phyloP scores from a whole-genome alignment of 306 rosid genomes.

The Fragaria ananassa region DNA sequence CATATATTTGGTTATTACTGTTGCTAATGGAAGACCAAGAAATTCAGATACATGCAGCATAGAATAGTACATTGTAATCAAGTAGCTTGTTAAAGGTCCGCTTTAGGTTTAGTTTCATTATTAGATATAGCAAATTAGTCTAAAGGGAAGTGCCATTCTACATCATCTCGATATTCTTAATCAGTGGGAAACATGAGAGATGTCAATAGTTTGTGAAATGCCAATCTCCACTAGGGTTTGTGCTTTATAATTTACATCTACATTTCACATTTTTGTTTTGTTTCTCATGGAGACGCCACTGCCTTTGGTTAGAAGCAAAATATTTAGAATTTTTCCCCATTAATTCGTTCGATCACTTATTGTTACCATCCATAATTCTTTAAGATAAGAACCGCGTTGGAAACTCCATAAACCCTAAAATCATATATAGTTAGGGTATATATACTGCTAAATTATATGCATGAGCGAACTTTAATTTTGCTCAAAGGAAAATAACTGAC shows the following conservation, averaged over 20 bases:
- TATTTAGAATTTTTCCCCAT: neutral
- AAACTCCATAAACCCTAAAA: neutral
- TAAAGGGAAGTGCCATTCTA: conserved; percentile 23
- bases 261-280: conserved; percentile 18
- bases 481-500: too few species aligned
- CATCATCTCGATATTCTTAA: conserved; percentile 15
- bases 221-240: neutral
- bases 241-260: neutral
- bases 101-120: neutral
- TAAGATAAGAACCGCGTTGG: neutral
- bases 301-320: neutral
- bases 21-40: conserved; percentile 12
- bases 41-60: neutral
- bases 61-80: neutral
- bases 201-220: neutral
- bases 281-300: conserved; percentile 4
- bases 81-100: neutral
- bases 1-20: neutral
- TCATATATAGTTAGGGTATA: too few species aligned
- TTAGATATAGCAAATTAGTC: conserved; percentile 14
- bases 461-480: too few species aligned
- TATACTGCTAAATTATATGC: too few species aligned
- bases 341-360: too few species aligned
- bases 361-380: neutral
- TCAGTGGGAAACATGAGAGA: conserved; percentile 41